Percentiles rank a stretch among this genome's conserved stretches.
Evolutionary conservation across 1,284 basidiomycete species (phyloP).

Genomic region (Apiotrichum laibachii): DNA sequence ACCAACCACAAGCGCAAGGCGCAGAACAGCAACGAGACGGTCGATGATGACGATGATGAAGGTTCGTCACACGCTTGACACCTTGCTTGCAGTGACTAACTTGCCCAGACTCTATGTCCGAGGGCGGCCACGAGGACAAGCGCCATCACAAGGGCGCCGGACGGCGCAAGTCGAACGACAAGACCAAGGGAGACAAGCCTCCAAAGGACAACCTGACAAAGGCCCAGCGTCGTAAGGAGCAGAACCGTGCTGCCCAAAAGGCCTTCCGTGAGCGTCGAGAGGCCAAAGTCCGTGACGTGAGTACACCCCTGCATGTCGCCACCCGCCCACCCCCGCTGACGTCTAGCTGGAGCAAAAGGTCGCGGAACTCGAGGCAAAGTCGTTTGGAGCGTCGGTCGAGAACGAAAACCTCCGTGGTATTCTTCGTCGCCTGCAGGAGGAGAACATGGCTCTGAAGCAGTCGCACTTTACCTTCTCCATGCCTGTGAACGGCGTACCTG

Average conservation of each 20-base stretch:
- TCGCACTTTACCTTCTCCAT: constrained; percentile 50
- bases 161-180: constrained; percentile 13
- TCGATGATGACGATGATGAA: constrained; percentile 31
- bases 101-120: constrained; percentile 33
- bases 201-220: constrained; percentile 32
- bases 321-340: background rate
- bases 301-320: constrained; percentile 11
- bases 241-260: constrained; percentile 53
- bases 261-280: constrained; percentile 53
- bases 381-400: constrained; percentile 46
- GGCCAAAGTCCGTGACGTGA: constrained; percentile 49
- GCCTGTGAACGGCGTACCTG: constrained; percentile 32
- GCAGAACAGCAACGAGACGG: background rate
- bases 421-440: constrained; percentile 49
- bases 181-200: constrained; percentile 10
- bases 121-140: constrained; percentile 45
- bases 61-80: constrained; percentile 20
- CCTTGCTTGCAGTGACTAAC: background rate
- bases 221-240: constrained; percentile 50
- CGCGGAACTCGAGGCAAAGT: constrained; percentile 46
- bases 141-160: constrained; percentile 25
- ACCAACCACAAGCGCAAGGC: constrained; percentile 40
- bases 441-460: constrained; percentile 50
- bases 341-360: constrained; percentile 51
- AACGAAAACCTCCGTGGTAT: constrained; percentile 52